Percentiles rank a stretch among this genome's conserved stretches.
phyloP scores from a whole-genome alignment of 108 stramenopile species.

The Hondaea fermentalgiana region DNA sequence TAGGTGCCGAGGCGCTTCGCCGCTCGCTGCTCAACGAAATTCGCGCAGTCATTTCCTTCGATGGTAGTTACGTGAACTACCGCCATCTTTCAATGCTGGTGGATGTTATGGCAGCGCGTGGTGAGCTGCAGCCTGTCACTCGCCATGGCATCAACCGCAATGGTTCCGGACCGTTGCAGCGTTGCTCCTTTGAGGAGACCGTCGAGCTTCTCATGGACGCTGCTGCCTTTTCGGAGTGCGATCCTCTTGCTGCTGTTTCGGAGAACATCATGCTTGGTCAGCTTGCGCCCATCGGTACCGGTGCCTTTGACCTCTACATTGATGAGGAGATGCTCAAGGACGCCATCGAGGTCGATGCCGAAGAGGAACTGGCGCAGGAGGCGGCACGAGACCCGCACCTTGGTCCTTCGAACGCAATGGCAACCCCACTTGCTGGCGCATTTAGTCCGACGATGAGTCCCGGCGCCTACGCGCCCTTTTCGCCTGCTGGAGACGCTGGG shows the following conservation, averaged over 20 bases:
- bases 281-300: constrained; percentile 82
- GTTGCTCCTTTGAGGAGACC: constrained; percentile 96
- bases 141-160: constrained; percentile 97
- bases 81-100: constrained; percentile 91
- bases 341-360: constrained; percentile 75
- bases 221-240: constrained; percentile 80
- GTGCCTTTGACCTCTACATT: constrained; percentile 82
- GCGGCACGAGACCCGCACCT: constrained; percentile 57
- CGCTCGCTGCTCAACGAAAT: constrained; percentile 70
- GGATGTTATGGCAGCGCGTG: constrained; percentile 97
- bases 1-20: constrained; percentile 94
- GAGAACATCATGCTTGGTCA: constrained; percentile 98
- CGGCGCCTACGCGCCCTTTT: neutral
- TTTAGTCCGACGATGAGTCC: constrained; percentile 56
- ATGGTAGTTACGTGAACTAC: constrained; percentile 97
- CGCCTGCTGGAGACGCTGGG: neutral
- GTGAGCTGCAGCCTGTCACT: constrained; percentile 89
- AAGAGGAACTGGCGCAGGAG: constrained; percentile 63
- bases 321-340: constrained; percentile 83
- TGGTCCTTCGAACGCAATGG: constrained; percentile 56
- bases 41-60: constrained; percentile 79
- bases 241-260: constrained; percentile 85
- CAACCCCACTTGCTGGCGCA: constrained; percentile 55
- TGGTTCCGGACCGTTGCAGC: constrained; percentile 83
- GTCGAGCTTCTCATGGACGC: constrained; percentile 97